Percentiles rank a stretch among this genome's conserved stretches.
These are phyloP conservation scores for Oemleria cerasiformis DNA, from an alignment of 306 rosid genomes.

Conservation along the genomic window DNA sequence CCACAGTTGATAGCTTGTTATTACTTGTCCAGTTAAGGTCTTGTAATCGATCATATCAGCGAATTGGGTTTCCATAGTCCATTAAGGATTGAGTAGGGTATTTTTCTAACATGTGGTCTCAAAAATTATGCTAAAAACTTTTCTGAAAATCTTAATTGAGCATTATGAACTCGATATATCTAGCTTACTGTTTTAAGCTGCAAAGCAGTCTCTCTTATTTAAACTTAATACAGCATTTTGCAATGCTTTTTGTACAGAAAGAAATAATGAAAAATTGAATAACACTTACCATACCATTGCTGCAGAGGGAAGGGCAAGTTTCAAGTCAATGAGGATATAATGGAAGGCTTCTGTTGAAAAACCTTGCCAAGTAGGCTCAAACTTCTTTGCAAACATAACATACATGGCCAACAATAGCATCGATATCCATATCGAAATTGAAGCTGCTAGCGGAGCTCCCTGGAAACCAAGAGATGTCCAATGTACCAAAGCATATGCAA, in stretches of 20 bases:
- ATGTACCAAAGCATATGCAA: conserved; percentile 55
- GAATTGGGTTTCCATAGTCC: no score
- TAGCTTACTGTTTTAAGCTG: no score
- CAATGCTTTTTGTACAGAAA: background rate
- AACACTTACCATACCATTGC: conserved; percentile 79
- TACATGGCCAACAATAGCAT: conserved; percentile 34
- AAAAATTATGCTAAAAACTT: no score
- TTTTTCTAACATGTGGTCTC: background rate
- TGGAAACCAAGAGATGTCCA: conserved; percentile 42
- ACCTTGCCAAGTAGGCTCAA: conserved; percentile 76
- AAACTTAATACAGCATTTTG: no score
- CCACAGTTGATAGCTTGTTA: no score
- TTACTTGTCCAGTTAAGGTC: no score
- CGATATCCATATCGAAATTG: conserved; percentile 63
- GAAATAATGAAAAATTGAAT: background rate
- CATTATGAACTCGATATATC: background rate
- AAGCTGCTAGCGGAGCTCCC: conserved; percentile 71
- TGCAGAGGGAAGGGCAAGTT: conserved; percentile 74
- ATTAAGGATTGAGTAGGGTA: no score
- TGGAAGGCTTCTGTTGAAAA: conserved; percentile 50
- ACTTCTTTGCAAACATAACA: conserved; percentile 41
- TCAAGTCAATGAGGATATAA: conserved; percentile 43
- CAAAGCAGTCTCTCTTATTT: no score
- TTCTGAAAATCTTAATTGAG: background rate
- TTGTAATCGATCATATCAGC: no score